Evolutionary conservation across 2,329 filamentous ascomycete species (phyloP).

Genomic region (Trichoderma sp.): DNA sequence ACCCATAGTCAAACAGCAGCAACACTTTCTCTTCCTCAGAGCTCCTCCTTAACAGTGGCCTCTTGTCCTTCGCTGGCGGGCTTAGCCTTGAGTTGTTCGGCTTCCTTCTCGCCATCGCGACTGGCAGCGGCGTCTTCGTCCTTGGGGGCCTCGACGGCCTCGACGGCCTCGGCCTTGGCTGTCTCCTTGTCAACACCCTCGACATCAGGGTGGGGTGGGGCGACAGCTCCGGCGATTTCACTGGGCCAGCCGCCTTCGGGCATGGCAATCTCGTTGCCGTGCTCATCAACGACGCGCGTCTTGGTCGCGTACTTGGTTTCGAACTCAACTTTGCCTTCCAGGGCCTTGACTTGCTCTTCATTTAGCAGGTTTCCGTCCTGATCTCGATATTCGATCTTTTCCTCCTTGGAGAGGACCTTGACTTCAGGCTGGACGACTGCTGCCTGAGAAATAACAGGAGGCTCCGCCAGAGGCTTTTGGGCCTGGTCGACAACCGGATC

Average conservation of each 20-base stretch:
- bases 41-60: constrained; percentile 49
- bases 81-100: constrained; percentile 57
- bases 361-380: constrained; percentile 88
- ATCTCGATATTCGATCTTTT: constrained; percentile 91
- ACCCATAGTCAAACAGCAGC: background rate
- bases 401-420: constrained; percentile 61
- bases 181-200: constrained; percentile 64
- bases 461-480: constrained; percentile 33
- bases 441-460: constrained; percentile 48
- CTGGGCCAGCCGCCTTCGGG: constrained; percentile 45
- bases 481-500: constrained; percentile 28
- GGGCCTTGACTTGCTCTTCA: constrained; percentile 76
- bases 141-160: constrained; percentile 44
- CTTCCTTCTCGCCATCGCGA: constrained; percentile 61
- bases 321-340: constrained; percentile 93
- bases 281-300: constrained; percentile 76
- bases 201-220: constrained; percentile 62
- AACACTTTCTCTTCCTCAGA: constrained; percentile 32
- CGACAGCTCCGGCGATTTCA: constrained; percentile 45
- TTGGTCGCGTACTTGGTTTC: constrained; percentile 95
- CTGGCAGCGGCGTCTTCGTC: constrained; percentile 49
- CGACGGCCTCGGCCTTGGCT: constrained; percentile 42
- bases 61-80: constrained; percentile 65
- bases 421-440: constrained; percentile 54
- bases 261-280: constrained; percentile 72